A percentile compares a stretch with the other conserved stretches of the same genome.
These are phyloP conservation scores for Rasamsonia emersonii DNA, from an alignment of 2,329 filamentous ascomycete genomes.

Conservation along the genomic window DNA sequence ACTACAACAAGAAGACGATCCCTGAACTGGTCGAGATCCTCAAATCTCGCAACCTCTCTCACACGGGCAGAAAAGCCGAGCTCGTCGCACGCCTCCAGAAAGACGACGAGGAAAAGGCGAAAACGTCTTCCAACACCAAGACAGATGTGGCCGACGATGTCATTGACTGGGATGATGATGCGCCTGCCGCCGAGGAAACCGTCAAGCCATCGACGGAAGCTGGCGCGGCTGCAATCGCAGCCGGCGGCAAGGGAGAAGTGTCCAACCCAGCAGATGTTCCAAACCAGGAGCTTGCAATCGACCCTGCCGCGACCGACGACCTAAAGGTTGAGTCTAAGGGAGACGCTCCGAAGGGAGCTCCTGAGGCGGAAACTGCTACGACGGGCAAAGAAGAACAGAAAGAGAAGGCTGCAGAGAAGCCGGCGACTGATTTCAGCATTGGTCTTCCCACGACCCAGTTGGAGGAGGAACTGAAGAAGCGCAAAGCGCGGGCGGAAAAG, in stretches of 20 bases:
- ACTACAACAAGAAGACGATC: constrained; percentile 43
- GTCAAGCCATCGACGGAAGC: constrained; percentile 23
- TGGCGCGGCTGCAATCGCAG: constrained; percentile 26
- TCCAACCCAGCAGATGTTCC: constrained; percentile 31
- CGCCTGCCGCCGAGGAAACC: constrained; percentile 20
- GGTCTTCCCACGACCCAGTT: constrained; percentile 36
- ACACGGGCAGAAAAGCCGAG: constrained; percentile 43
- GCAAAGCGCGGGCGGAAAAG: constrained; percentile 41
- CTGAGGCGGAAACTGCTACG: constrained; percentile 12
- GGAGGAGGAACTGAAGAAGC: constrained; percentile 40
- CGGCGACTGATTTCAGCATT: constrained; percentile 30
- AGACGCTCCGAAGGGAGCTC: constrained; percentile 9
- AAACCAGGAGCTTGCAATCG: constrained; percentile 29
- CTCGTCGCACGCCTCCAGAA: constrained; percentile 40
- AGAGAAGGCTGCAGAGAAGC: constrained; percentile 21
- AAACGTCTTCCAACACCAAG: constrained; percentile 13
- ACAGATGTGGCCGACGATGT: constrained; percentile 31
- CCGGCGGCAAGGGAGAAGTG: constrained; percentile 29
- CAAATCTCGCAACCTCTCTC: constrained; percentile 37
- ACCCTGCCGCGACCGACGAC: constrained; percentile 31
- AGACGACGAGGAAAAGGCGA: constrained; percentile 26
- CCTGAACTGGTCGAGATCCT: constrained; percentile 41
- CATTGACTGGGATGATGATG: constrained; percentile 38
- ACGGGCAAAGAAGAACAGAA: constrained; percentile 10
- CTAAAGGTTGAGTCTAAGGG: constrained; percentile 26